A percentile compares a stretch with the other conserved stretches of the same genome.
Evolutionary conservation across 2,329 filamentous ascomycete genomes (phyloP).

Genomic region (Stagonosporopsis rhizophila): DNA sequence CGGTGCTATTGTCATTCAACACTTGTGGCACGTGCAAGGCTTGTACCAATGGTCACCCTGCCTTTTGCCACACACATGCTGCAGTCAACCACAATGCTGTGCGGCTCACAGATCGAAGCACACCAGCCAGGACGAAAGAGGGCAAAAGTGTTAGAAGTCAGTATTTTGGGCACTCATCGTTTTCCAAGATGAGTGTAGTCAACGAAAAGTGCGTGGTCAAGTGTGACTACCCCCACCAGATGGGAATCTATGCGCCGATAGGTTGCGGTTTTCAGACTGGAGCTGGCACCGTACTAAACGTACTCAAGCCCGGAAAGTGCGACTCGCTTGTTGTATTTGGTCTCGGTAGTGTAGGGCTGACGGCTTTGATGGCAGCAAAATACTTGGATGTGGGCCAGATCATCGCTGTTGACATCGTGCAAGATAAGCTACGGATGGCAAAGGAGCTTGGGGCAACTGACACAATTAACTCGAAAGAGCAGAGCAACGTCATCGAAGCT

Average conservation of each 20-base stretch:
- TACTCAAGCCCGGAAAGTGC: slow-evolving; percentile 33
- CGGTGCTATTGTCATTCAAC: slow-evolving; percentile 56
- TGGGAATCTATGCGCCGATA: slow-evolving; percentile 49
- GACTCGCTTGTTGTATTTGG: slow-evolving; percentile 50
- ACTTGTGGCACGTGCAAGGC: slow-evolving; percentile 56
- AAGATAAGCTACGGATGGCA: slow-evolving; percentile 53
- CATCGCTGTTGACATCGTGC: slow-evolving; percentile 57
- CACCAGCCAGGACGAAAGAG: slow-evolving; percentile 2
- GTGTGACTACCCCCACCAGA: slow-evolving; percentile 33
- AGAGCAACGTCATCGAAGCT: slow-evolving; percentile 33
- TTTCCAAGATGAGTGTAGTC: slow-evolving; percentile 18
- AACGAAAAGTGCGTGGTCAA: slow-evolving; percentile 20
- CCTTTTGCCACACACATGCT: slow-evolving; percentile 56
- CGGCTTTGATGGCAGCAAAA: slow-evolving; percentile 51
- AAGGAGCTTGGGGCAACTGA: slow-evolving; percentile 55
- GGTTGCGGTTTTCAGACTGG: slow-evolving; percentile 56
- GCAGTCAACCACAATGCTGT: slow-evolving; percentile 54
- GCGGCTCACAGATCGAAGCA: slow-evolving; percentile 3
- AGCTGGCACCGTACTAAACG: slow-evolving; percentile 53
- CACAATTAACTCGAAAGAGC: slow-evolving; percentile 45
- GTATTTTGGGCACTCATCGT: slow-evolving; percentile 30
- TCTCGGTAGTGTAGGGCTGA: slow-evolving; percentile 52
- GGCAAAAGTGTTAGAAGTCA: slow-evolving; percentile 2
- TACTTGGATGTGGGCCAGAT: slow-evolving; percentile 42
- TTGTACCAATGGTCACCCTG: slow-evolving; percentile 54